phyloP scores from a whole-genome alignment of 148 eudicot genomes.

The Camellia lanceoleosa region DNA sequence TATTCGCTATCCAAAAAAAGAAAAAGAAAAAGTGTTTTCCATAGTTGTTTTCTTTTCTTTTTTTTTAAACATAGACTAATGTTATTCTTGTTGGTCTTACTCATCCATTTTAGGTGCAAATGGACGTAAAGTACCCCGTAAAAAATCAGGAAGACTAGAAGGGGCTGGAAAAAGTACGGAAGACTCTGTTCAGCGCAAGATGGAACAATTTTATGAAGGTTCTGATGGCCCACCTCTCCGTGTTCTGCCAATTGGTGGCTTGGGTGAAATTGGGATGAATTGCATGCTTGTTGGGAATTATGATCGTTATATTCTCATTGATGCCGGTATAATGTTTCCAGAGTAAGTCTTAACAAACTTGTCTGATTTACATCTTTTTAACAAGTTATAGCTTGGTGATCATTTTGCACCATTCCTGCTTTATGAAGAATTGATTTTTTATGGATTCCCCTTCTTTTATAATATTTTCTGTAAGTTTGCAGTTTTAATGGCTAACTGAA shows the following conservation, averaged over 20 bases:
- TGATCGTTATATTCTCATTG: slow-evolving; percentile 93
- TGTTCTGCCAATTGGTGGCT: slow-evolving; percentile 90
- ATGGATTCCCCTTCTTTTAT: no score
- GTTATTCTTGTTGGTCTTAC: not conserved
- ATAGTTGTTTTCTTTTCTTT: no score
- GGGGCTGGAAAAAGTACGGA: slow-evolving; percentile 93
- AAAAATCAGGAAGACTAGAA: slow-evolving; percentile 63
- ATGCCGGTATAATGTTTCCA: slow-evolving; percentile 98
- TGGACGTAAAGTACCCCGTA: slow-evolving; percentile 51
- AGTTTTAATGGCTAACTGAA: no score
- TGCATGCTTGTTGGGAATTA: slow-evolving; percentile 98
- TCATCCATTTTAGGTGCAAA: slow-evolving; percentile 45
- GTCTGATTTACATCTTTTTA: not conserved
- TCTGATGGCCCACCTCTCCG: slow-evolving; percentile 92
- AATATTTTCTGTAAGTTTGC: no score
- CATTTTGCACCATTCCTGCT: not conserved
- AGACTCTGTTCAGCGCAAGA: slow-evolving; percentile 87
- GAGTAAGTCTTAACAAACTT: slow-evolving; percentile 53
- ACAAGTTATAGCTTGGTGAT: slow-evolving; percentile 3
- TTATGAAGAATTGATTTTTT: no score
- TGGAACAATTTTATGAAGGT: slow-evolving; percentile 99
- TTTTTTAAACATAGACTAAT: not conserved
- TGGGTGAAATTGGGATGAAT: slow-evolving; percentile 99
- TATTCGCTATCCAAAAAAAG: no score
- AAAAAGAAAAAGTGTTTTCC: no score